Percentiles rank a stretch among this genome's conserved stretches.
phyloP scores from a whole-genome alignment of 2,329 filamentous ascomycete genomes.

The Xenoacremonium recifei region DNA sequence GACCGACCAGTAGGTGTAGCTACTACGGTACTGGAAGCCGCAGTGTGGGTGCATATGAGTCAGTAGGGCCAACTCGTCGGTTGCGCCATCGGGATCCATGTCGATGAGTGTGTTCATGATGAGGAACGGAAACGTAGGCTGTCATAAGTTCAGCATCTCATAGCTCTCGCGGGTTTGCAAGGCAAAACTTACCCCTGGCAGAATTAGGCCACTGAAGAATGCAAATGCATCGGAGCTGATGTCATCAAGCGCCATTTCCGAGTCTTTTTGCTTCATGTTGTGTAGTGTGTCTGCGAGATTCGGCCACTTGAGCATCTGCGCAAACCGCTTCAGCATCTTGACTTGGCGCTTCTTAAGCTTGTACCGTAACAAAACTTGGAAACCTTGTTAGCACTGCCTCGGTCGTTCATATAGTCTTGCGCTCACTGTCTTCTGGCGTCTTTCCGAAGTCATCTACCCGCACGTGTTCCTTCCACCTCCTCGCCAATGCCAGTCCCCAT shows the following conservation, averaged over 20 bases:
- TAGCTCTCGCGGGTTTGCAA: not conserved
- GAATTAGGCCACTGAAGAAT: slow-evolving; percentile 71
- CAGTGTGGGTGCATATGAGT: slow-evolving; percentile 67
- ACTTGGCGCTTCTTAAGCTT: slow-evolving; percentile 66
- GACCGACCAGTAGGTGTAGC: slow-evolving; percentile 75
- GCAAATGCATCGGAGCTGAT: slow-evolving; percentile 72
- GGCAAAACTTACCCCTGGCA: slow-evolving; percentile 59
- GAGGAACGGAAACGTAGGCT: slow-evolving; percentile 67
- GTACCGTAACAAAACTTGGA: slow-evolving; percentile 58
- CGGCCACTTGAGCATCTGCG: slow-evolving; percentile 73
- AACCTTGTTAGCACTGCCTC: too few species aligned
- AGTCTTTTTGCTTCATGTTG: slow-evolving; percentile 58
- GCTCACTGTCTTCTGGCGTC: slow-evolving; percentile 49
- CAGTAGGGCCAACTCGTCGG: slow-evolving; percentile 63
- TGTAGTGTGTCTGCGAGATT: slow-evolving; percentile 65
- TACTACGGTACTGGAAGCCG: slow-evolving; percentile 73
- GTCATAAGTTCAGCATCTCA: slow-evolving; percentile 9
- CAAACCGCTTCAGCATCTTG: slow-evolving; percentile 67
- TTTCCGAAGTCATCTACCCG: slow-evolving; percentile 60
- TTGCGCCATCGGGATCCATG: slow-evolving; percentile 67
- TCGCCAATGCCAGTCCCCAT: slow-evolving; percentile 71
- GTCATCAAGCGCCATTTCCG: slow-evolving; percentile 55
- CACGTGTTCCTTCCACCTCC: slow-evolving; percentile 70
- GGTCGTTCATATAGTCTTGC: too few species aligned
- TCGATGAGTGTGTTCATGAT: slow-evolving; percentile 79